phyloP scores from a whole-genome alignment of 306 rosid genomes.

The Cicer chorassanicum region DNA sequence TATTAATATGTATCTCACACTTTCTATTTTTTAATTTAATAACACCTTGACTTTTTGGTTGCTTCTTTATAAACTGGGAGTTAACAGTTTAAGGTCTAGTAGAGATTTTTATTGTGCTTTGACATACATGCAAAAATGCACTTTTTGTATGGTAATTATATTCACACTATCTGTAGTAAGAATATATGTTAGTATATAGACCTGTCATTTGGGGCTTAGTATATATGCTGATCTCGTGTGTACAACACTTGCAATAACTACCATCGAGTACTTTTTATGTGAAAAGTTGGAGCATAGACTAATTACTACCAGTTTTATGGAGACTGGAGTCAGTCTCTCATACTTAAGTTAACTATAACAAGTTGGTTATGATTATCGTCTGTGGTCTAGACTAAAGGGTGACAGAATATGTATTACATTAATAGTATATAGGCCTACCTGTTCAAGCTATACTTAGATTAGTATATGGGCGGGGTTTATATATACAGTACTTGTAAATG shows the following conservation, averaged over 20 bases:
- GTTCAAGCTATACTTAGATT: slow-evolving; percentile 2
- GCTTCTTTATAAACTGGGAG: slow-evolving; percentile 24
- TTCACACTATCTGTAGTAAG: slow-evolving; percentile 16
- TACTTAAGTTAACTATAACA: slow-evolving; percentile 15
- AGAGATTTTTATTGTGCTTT: slow-evolving; percentile 14
- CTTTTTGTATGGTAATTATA: slow-evolving; percentile 21
- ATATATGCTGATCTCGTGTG: slow-evolving; percentile 1
- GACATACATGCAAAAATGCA: not conserved
- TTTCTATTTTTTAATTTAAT: slow-evolving; percentile 16
- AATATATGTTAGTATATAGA: not conserved
- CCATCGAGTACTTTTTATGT: slow-evolving; percentile 1
- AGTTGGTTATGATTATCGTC: not conserved
- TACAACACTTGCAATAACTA: not conserved
- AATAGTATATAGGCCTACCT: slow-evolving; percentile 12
- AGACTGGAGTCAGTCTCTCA: slow-evolving; percentile 8
- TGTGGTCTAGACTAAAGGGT: slow-evolving; percentile 1
- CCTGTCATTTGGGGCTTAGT: not conserved
- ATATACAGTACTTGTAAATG: not conserved
- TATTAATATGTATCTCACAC: slow-evolving; percentile 26
- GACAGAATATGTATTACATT: slow-evolving; percentile 11
- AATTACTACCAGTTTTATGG: not conserved
- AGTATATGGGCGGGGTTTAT: not conserved
- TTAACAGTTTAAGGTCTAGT: slow-evolving; percentile 19
- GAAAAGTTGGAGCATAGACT: slow-evolving; percentile 14
- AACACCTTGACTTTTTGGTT: slow-evolving; percentile 26